Evolutionary conservation across 805 yeast species (phyloP).

Genomic region (Candida taoyuanica): DNA sequence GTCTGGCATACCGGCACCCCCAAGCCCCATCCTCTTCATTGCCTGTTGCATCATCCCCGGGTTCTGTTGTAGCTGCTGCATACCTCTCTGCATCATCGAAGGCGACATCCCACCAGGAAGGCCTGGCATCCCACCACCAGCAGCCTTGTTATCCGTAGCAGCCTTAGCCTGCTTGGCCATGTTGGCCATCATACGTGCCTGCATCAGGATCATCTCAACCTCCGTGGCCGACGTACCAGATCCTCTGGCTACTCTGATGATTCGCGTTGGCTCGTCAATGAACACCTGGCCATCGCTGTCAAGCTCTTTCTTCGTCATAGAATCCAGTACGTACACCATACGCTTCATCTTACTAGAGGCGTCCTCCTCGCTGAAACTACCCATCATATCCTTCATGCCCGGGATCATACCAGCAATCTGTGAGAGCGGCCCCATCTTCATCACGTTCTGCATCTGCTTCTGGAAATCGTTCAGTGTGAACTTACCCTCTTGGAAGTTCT

Average conservation of each 20-base stretch:
- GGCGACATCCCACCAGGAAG: slow-evolving; percentile 29
- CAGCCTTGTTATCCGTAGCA: slow-evolving; percentile 31
- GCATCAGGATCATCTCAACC: slow-evolving; percentile 86
- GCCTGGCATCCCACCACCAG: slow-evolving; percentile 39
- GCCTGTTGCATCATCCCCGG: slow-evolving; percentile 67
- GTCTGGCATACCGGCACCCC: slow-evolving; percentile 30
- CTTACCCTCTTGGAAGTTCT: slow-evolving; percentile 91
- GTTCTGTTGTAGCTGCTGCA: slow-evolving; percentile 61
- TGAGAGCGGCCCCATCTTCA: slow-evolving; percentile 95
- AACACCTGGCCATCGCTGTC: slow-evolving; percentile 86
- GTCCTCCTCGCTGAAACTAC: slow-evolving; percentile 88
- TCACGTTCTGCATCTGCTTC: slow-evolving; percentile 88
- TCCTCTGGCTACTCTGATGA: slow-evolving; percentile 88
- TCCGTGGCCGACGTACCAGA: slow-evolving; percentile 90
- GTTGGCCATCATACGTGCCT: slow-evolving; percentile 89
- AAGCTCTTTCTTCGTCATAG: slow-evolving; percentile 90
- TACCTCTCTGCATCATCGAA: slow-evolving; percentile 43
- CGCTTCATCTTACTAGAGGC: slow-evolving; percentile 76
- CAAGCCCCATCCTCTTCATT: slow-evolving; percentile 51
- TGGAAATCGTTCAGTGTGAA: slow-evolving; percentile 89
- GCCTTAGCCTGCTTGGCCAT: slow-evolving; percentile 61
- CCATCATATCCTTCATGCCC: slow-evolving; percentile 81
- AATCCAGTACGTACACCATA: slow-evolving; percentile 90
- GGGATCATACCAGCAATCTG: slow-evolving; percentile 96
- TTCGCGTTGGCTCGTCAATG: slow-evolving; percentile 75